These are phyloP conservation scores for Populus alba DNA, from an alignment of 345 rosid species.

Conservation along the genomic window DNA sequence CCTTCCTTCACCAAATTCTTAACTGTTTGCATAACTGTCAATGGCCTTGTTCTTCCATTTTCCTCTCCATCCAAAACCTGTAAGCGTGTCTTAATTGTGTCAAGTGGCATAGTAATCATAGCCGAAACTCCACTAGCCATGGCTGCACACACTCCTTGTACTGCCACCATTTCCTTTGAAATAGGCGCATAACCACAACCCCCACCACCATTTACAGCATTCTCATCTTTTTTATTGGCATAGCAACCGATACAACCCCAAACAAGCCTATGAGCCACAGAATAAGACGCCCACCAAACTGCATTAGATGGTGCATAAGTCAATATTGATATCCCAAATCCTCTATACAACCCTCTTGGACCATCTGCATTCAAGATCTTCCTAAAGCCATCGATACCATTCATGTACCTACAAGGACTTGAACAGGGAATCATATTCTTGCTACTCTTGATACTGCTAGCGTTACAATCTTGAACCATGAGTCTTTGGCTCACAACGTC, in stretches of 20 bases:
- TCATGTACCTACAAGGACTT: conserved; percentile 44
- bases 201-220: background rate
- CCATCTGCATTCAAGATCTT: conserved; percentile 76
- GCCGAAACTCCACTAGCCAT: conserved; percentile 81
- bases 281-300: conserved; percentile 96
- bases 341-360: conserved; percentile 76
- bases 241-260: conserved; percentile 50
- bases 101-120: conserved; percentile 76
- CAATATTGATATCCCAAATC: conserved; percentile 89
- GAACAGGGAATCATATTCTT: conserved; percentile 33
- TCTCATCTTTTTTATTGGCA: conserved; percentile 28
- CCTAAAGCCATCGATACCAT: conserved; percentile 77
- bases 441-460: conserved; percentile 10
- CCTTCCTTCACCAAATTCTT: conserved; percentile 67
- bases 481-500: conserved; percentile 93
- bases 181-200: conserved; percentile 28
- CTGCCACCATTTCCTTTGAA: conserved; percentile 47
- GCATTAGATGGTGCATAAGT: conserved; percentile 96
- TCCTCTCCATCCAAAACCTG: conserved; percentile 78
- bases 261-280: conserved; percentile 63
- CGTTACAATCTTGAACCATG: conserved; percentile 68
- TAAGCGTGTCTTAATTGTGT: conserved; percentile 79
- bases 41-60: conserved; percentile 55
- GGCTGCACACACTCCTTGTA: conserved; percentile 73
- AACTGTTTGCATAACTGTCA: conserved; percentile 56